Conservation (phyloP, 1,284 basidiomycete species). For the Heimioporus retisporus region DNA sequence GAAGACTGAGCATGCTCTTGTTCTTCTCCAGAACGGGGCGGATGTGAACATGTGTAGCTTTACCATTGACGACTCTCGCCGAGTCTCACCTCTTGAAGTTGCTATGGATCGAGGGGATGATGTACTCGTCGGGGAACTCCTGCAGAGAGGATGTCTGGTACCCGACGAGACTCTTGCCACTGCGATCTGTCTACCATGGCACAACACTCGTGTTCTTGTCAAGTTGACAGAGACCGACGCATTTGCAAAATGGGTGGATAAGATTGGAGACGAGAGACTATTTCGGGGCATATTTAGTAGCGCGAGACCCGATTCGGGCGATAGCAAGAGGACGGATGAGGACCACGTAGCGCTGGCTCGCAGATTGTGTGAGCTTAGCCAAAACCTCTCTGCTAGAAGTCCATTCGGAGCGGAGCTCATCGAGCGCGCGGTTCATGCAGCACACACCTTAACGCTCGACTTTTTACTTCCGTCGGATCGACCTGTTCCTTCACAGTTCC, state of each 20-base stretch:
- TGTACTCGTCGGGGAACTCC: background rate
- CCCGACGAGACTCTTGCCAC: background rate
- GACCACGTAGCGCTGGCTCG: constrained; percentile 1
- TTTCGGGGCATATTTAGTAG: constrained; percentile 6
- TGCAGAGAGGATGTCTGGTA: background rate
- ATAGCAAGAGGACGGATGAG: background rate
- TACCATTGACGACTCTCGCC: background rate
- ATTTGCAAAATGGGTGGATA: background rate
- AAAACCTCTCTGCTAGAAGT: background rate
- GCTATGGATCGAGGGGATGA: constrained; percentile 2
- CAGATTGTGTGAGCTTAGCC: constrained; percentile 2
- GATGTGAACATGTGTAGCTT: background rate
- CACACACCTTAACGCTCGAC: constrained; percentile 1
- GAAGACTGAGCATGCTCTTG: constrained; percentile 2
- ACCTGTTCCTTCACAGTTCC: background rate
- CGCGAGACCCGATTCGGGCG: constrained; percentile 1
- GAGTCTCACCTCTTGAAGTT: constrained; percentile 6
- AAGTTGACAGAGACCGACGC: background rate
- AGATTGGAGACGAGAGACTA: background rate
- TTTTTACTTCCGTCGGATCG: constrained; percentile 3
- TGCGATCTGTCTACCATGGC: constrained; percentile 8
- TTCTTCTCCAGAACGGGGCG: background rate
- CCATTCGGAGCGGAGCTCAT: background rate
- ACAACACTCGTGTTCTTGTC: background rate
- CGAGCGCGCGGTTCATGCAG: background rate